phyloP scores from a whole-genome alignment of 2,329 filamentous ascomycete genomes.

The Aspergillus hiratsukae region DNA sequence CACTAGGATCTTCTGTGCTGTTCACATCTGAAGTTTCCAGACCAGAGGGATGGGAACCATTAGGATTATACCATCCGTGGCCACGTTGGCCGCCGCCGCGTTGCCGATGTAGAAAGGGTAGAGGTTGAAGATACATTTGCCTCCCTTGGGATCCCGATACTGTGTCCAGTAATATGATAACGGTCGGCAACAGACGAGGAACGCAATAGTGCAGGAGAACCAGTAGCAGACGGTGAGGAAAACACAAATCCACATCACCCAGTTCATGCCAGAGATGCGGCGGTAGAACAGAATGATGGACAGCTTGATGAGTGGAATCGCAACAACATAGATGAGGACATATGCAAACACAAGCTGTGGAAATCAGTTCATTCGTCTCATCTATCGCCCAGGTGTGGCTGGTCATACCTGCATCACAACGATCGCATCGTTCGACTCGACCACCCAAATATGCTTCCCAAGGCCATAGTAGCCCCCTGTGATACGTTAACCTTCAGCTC shows the following conservation, averaged over 20 bases:
- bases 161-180: constrained; percentile 15
- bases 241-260: constrained; percentile 11
- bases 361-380: not conserved
- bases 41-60: constrained; percentile 14
- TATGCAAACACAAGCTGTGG: constrained; percentile 13
- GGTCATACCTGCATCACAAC: constrained; percentile 7
- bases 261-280: constrained; percentile 16
- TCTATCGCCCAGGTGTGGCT: not conserved
- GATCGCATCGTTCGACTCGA: constrained; percentile 5
- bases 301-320: constrained; percentile 14
- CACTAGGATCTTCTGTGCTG: constrained; percentile 8
- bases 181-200: constrained; percentile 10
- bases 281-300: constrained; percentile 17
- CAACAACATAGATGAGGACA: constrained; percentile 10
- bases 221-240: constrained; percentile 12
- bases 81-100: constrained; percentile 13
- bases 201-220: constrained; percentile 6
- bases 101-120: constrained; percentile 16
- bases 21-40: constrained; percentile 14
- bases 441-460: constrained; percentile 16
- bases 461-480: constrained; percentile 11
- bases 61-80: constrained; percentile 15
- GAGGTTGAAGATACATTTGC: constrained; percentile 7
- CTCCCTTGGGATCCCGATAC: constrained; percentile 11
- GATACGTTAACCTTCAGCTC: not conserved